Conservation (phyloP, 108 stramenopile genomes). For the Cyclotella cryptica region DNA sequence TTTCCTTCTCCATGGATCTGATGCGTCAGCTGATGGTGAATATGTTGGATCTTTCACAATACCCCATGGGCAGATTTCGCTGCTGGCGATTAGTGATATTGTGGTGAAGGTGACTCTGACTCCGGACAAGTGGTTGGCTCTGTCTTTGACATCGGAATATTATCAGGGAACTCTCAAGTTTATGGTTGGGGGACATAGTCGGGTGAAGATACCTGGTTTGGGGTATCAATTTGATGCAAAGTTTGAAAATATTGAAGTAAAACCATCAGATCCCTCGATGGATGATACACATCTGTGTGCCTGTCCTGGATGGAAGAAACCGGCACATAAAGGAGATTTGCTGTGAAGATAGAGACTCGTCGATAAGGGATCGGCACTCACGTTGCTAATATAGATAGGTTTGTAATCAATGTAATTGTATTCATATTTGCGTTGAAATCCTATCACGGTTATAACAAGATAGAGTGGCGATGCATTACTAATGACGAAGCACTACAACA, state of each 20-base stretch:
- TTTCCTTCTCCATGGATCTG: too few species aligned
- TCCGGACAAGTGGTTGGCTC: conserved; percentile 76
- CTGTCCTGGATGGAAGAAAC: conserved; percentile 70
- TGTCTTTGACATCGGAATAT: conserved; percentile 77
- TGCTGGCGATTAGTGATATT: conserved; percentile 82
- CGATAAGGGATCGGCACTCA: too few species aligned
- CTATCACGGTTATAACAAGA: too few species aligned
- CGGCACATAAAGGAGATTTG: too few species aligned
- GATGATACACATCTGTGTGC: conserved; percentile 78
- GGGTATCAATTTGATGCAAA: conserved; percentile 57
- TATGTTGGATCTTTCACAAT: conserved; percentile 82
- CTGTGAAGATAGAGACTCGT: too few species aligned
- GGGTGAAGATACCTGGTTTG: conserved; percentile 57
- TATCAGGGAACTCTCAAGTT: conserved; percentile 67
- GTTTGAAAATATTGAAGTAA: conserved; percentile 62
- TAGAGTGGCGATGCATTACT: too few species aligned
- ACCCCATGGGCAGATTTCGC: conserved; percentile 59
- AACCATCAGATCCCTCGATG: conserved; percentile 64
- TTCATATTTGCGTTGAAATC: too few species aligned
- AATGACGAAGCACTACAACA: too few species aligned
- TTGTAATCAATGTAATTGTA: too few species aligned
- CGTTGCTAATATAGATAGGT: too few species aligned
- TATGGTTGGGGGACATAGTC: conserved; percentile 47
- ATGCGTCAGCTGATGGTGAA: conserved; percentile 60
- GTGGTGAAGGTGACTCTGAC: conserved; percentile 75